Evolutionary conservation across 768 basidiomycete genomes (phyloP).

Genomic region (Thelephora aurantiotincta): DNA sequence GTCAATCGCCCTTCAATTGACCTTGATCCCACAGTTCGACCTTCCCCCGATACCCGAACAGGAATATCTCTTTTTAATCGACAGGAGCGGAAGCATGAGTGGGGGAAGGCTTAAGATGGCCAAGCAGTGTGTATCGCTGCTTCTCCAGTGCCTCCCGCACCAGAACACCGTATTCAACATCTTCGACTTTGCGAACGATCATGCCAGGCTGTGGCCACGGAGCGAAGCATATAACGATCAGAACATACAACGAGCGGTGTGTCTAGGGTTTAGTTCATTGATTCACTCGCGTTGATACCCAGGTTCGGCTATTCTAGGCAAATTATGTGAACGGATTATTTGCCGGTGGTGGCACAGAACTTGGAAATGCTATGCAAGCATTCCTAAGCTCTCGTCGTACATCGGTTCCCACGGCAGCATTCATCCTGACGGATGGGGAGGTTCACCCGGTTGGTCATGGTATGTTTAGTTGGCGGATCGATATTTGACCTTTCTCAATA

Average conservation of each 20-base stretch:
- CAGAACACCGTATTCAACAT: conserved; percentile 37
- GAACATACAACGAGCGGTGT: conserved; percentile 24
- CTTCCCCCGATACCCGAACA: conserved; percentile 27
- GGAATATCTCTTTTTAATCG: conserved; percentile 49
- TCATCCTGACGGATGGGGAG: conserved; percentile 47
- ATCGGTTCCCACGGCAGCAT: conserved; percentile 30
- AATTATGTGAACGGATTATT: conserved; percentile 24
- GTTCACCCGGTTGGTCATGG: conserved; percentile 14
- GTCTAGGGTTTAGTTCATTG: conserved; percentile 7
- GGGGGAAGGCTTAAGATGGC: conserved; percentile 27
- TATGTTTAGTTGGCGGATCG: neutral
- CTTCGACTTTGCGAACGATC: conserved; percentile 31
- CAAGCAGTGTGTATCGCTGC: conserved; percentile 28
- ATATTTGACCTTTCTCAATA: neutral
- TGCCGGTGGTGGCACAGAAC: conserved; percentile 41
- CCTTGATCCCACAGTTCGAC: conserved; percentile 37
- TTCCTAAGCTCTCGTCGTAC: conserved; percentile 22
- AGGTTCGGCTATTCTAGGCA: conserved; percentile 16
- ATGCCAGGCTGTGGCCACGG: conserved; percentile 20
- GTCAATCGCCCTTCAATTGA: conserved; percentile 37
- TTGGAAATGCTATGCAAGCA: conserved; percentile 23
- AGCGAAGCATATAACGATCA: conserved; percentile 19
- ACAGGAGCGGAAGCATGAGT: conserved; percentile 42
- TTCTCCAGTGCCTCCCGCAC: conserved; percentile 35
- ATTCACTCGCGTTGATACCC: neutral